phyloP scores from a whole-genome alignment of 2,329 filamentous ascomycete species.

The Colletotrichum lupini region DNA sequence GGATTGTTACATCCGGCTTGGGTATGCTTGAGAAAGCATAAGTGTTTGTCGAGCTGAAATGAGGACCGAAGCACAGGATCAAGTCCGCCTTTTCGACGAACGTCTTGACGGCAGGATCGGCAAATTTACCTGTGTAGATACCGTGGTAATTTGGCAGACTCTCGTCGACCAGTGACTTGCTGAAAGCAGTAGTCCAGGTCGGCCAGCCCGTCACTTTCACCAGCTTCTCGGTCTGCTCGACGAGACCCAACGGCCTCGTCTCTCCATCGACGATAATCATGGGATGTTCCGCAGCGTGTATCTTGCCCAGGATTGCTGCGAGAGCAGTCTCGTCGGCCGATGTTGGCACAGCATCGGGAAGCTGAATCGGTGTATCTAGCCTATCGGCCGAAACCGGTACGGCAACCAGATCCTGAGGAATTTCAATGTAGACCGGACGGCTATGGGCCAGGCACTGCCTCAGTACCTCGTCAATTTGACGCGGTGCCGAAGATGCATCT shows the following conservation, averaged over 20 bases:
- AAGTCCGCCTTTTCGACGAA: conserved; percentile 34
- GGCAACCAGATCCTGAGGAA: conserved; percentile 64
- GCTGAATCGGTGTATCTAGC: conserved; percentile 42
- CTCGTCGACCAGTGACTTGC: conserved; percentile 20
- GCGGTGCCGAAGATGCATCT: conserved; percentile 56
- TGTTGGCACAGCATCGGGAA: conserved; percentile 31
- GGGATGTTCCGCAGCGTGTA: conserved; percentile 44
- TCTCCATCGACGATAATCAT: conserved; percentile 23
- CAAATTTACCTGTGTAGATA: conserved; percentile 3
- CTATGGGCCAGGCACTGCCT: conserved; percentile 62
- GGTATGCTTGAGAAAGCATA: conserved; percentile 7
- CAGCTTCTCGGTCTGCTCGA: conserved; percentile 8
- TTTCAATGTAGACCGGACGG: conserved; percentile 66
- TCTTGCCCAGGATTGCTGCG: conserved; percentile 49
- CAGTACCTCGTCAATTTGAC: conserved; percentile 63
- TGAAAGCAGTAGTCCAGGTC: conserved; percentile 11
- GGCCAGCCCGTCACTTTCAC: conserved; percentile 16
- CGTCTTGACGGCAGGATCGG: conserved; percentile 38
- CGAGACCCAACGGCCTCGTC: neutral
- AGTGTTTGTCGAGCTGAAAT: conserved; percentile 21
- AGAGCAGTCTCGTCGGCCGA: conserved; percentile 43
- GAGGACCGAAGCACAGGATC: conserved; percentile 15
- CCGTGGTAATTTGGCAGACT: conserved; percentile 13
- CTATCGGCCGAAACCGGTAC: conserved; percentile 45
- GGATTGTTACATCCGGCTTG: neutral